phyloP scores from a whole-genome alignment of 2,329 filamentous ascomycete genomes.

The Peltaster fructicola region DNA sequence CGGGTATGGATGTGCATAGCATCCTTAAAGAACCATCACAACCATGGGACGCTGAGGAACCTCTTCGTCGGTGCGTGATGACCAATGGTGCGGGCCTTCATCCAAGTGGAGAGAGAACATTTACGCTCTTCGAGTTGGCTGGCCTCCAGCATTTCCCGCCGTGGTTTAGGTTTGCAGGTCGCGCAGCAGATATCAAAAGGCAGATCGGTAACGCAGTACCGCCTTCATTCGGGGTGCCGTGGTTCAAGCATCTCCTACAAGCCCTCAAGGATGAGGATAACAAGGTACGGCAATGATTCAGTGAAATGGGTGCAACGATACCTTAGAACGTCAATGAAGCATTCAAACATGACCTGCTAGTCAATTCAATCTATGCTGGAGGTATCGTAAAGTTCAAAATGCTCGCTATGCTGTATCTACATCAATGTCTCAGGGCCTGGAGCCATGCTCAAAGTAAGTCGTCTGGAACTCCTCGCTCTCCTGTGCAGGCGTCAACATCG shows the following conservation, averaged over 20 bases:
- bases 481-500: constrained; percentile 8
- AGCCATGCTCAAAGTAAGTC: too few relatives aligned
- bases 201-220: constrained; percentile 74
- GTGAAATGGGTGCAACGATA: too few relatives aligned
- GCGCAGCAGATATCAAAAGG: constrained; percentile 26
- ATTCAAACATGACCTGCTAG: too few relatives aligned
- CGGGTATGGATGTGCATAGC: too few relatives aligned
- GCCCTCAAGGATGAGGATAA: too few relatives aligned
- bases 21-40: neutral
- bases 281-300: too few relatives aligned
- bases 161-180: constrained; percentile 37
- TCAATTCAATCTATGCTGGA: too few relatives aligned
- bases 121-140: constrained; percentile 52
- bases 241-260: too few relatives aligned
- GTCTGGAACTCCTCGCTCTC: constrained; percentile 11
- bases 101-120: constrained; percentile 42
- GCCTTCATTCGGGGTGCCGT: constrained; percentile 4
- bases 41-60: constrained; percentile 30
- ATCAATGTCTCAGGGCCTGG: too few relatives aligned
- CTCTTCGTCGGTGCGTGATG: constrained; percentile 43
- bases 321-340: too few relatives aligned
- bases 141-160: constrained; percentile 51
- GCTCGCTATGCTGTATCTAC: too few relatives aligned
- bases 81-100: constrained; percentile 47
- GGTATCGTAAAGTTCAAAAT: too few relatives aligned